These are phyloP conservation scores for Paraphoma sp. DNA, from an alignment of 2,329 filamentous ascomycete genomes.

Conservation along the genomic window DNA sequence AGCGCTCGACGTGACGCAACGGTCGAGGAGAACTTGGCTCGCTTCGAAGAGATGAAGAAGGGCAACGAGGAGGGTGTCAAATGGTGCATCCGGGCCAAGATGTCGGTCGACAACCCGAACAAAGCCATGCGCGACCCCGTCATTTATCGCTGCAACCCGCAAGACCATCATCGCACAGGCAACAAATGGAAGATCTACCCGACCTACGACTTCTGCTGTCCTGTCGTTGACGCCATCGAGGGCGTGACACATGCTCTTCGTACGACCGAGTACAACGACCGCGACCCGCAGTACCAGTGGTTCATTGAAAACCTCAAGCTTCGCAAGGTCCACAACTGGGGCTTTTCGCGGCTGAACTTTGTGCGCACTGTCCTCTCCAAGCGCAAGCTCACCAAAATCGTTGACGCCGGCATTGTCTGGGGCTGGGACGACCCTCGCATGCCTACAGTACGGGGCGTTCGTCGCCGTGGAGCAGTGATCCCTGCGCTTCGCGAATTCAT, in stretches of 20 bases:
- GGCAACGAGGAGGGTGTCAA: constrained; percentile 78
- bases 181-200: constrained; percentile 84
- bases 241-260: constrained; percentile 83
- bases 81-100: constrained; percentile 95
- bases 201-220: constrained; percentile 86
- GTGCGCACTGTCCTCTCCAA: constrained; percentile 83
- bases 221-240: constrained; percentile 80
- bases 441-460: constrained; percentile 82
- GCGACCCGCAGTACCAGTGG: constrained; percentile 87
- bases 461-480: constrained; percentile 79
- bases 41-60: constrained; percentile 92
- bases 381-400: constrained; percentile 84
- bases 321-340: constrained; percentile 82
- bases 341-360: constrained; percentile 85
- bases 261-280: constrained; percentile 87
- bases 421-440: constrained; percentile 89
- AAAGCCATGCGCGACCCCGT: constrained; percentile 96
- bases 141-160: constrained; percentile 90
- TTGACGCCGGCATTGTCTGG: constrained; percentile 76
- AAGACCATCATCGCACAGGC: constrained; percentile 78
- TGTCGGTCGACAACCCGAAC: constrained; percentile 90
- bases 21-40: constrained; percentile 82
- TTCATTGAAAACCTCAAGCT: constrained; percentile 77
- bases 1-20: constrained; percentile 80
- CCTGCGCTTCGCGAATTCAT: constrained; percentile 83